Base-by-base conservation (phyloP, 2,329 filamentous ascomycete genomes). In the Metarhizium robertsii region DNA sequence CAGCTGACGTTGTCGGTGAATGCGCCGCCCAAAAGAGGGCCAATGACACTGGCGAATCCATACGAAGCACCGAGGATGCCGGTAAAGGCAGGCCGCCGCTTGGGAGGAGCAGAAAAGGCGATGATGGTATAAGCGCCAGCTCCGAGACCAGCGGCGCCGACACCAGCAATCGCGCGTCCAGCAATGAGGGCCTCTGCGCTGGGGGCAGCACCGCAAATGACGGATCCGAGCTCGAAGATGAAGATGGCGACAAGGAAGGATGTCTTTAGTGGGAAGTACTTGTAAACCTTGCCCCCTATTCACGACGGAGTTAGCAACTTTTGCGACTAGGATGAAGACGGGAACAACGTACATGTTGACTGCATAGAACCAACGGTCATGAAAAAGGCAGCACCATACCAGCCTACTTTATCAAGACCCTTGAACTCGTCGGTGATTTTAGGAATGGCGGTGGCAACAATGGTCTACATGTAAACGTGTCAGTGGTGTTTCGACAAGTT, bases 321-420 rank as follows among this genome's bases (percentile, higher is more conserved):
- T 14, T 60, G 36, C 4, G 6, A 14, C 3, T 4, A n/a, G 13
- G 45, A 20, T 8, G 4, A 48, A 10, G 20, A 29, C 7, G 62
- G 45, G 14, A 7, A 4, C 11, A 29, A 62, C 68, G 57, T 66
- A 71, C 71, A 77, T 16, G 70, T 69, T 47, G 73, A 72, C 62
- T 77, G 74, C 61, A 75, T 71, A 56, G 68, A 69, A 10, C 71
- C 76, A 34, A 75, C 63, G 2, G 75, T 76, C 60, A 79, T 69
- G 65, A 80, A 79, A 60, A 77, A 81, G 46, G 77, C 77, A 16
- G 78, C 73, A 2, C 79, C 80, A 60, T 85, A 85, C 82, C 82
- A 85, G 25, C 77, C 76, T 13, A 81, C 74, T 58, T 81, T 76
- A 40, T 74, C 71, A 18, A 81, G 71, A 50, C 75, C 71, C 55